Conservation (phyloP, 148 eudicot genomes). For the Pharnaceum exiguum region DNA sequence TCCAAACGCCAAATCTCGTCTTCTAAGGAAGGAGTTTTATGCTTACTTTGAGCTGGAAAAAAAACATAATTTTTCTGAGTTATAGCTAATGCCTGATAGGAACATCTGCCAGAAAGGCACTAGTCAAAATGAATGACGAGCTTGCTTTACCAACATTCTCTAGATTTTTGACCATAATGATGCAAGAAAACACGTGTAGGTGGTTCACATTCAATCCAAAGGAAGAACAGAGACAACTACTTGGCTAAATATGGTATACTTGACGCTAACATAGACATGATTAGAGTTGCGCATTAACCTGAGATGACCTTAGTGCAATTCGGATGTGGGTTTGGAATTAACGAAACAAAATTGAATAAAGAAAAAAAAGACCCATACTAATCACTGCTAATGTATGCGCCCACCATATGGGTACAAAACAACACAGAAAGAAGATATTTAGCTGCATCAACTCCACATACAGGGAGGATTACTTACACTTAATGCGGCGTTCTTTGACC, state of each 20-base stretch:
- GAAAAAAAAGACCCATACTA: not conserved
- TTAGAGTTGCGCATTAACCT: too few species aligned
- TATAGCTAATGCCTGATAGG: too few species aligned
- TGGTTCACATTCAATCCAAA: not conserved
- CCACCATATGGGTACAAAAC: too few species aligned
- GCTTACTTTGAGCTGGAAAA: conserved; percentile 27
- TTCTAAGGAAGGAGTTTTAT: conserved; percentile 6
- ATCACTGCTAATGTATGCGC: not conserved
- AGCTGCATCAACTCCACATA: too few species aligned
- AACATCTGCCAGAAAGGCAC: not conserved
- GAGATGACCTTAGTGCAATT: too few species aligned
- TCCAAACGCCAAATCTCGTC: conserved; percentile 23
- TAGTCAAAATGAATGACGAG: not conserved
- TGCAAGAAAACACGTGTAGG: too few species aligned
- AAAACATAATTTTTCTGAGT: not conserved
- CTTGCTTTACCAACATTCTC: too few species aligned
- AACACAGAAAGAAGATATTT: not conserved
- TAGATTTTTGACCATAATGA: too few species aligned
- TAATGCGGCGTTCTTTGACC: conserved; percentile 56
- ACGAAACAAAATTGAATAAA: too few species aligned
- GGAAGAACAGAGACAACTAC: not conserved
- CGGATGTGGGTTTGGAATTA: too few species aligned
- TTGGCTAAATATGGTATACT: too few species aligned
- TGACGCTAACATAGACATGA: too few species aligned
- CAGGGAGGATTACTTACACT: conserved; percentile 28